Base-by-base conservation (phyloP, 2,329 filamentous ascomycete species). In the Penicillium sp. region DNA sequence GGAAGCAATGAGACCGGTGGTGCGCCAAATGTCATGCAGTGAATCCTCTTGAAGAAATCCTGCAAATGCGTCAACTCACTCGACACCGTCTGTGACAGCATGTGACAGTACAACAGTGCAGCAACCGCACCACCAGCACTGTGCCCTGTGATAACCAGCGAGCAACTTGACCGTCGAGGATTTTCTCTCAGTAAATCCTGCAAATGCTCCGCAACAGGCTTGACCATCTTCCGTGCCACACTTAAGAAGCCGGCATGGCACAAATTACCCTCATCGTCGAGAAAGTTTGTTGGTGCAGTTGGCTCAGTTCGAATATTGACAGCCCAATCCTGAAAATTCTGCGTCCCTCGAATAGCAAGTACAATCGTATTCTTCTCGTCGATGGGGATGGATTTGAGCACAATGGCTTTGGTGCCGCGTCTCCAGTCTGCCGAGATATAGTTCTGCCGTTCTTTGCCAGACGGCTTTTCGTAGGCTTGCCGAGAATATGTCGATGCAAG, bases 91-190 rank as follows among this genome's bases (percentile, higher is more conserved):
- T 69, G 71, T 1, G 79, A 81, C 4, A 59, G 33, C 56, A 96
- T 93, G 71, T 96, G 91, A 35, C 83, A 81, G 71, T 91, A 96
- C 0, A 96, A 78, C 11, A 96, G 77, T 2, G 86, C 82, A 0
- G 91, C 91, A 1, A 96, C 86, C 0, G 91, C 91, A 2, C 91
- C 91, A 16, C 91, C 91, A 0, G 91, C 91, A 1, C 87, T 91
- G 67, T 96, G 91, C 0, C 91, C 91, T 0, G 91, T 95, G 59
- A 96, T 88, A 18, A 96, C 77, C 8, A 96, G 79, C 16, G 86
- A 90, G 66, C 86, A 88, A 2, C 78, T 75, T 5, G 83, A 79
- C 11, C 89, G 82, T 3, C 76, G 72, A 0, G 89, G 88, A 60
- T 92, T 84, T 61, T 94, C 88, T 61, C 87, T 78, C 0, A 95